Percentiles rank a stretch among this genome's conserved stretches.
phyloP scores from a whole-genome alignment of 495 filamentous ascomycete species.

The Penicillium salamii region DNA sequence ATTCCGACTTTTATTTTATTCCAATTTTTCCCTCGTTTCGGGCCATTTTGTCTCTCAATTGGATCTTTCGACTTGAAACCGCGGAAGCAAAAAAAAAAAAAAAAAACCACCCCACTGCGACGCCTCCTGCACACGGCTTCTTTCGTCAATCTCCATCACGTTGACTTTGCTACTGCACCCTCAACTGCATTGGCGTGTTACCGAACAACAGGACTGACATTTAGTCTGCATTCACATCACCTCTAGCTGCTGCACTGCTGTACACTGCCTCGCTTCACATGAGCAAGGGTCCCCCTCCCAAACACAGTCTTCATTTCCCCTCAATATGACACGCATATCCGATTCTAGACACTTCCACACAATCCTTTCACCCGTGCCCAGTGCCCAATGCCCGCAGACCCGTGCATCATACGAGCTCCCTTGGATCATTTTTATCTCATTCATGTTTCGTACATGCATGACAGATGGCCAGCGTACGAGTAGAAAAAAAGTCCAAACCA shows the following conservation, averaged over 20 bases:
- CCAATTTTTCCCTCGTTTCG: not conserved
- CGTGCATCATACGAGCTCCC: not conserved
- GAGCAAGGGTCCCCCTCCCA: not conserved
- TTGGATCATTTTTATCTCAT: too few relatives aligned
- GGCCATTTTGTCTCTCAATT: conserved; percentile 4
- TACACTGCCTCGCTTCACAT: not conserved
- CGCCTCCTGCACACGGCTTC: conserved; percentile 11
- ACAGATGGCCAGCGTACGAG: too few relatives aligned
- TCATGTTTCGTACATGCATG: too few relatives aligned
- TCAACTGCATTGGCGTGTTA: not conserved
- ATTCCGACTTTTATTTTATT: not conserved
- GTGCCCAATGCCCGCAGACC: not conserved
- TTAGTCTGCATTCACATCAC: conserved; percentile 1
- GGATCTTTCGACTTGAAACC: conserved; percentile 4
- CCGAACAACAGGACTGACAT: not conserved
- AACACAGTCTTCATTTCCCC: not conserved
- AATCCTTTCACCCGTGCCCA: not conserved
- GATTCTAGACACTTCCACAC: not conserved
- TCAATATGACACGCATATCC: conserved; percentile 1
- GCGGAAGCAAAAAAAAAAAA: too few relatives aligned
- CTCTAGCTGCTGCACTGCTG: conserved; percentile 1
- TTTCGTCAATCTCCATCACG: conserved; percentile 5
- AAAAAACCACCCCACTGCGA: conserved; percentile 1
- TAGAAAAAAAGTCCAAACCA: not conserved
- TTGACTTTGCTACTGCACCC: conserved; percentile 3